Conservation (phyloP, 345 rosid species). For the Toxicodendron radicans region DNA sequence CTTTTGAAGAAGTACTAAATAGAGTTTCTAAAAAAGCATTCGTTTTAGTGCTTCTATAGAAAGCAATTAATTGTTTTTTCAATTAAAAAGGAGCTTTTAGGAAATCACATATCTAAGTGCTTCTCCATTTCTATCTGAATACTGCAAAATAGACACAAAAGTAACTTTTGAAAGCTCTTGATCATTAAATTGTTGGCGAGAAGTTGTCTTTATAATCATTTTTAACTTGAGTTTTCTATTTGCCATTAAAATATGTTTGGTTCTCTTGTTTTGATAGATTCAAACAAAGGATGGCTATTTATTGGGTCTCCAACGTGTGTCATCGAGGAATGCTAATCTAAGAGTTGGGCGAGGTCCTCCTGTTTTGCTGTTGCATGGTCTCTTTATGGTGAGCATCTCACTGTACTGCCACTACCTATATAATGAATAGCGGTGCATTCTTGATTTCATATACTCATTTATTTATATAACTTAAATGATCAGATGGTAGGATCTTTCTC, state of each 20-base stretch:
- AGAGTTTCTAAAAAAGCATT: neutral
- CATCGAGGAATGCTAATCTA: slow-evolving; percentile 39
- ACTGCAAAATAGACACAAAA: too few species aligned
- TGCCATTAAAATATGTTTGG: neutral
- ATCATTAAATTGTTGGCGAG: neutral
- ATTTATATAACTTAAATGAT: too few species aligned
- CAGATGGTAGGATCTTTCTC: too few species aligned
- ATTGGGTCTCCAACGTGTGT: slow-evolving; percentile 76
- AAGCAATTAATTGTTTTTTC: too few species aligned
- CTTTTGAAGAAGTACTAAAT: neutral
- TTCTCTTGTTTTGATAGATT: slow-evolving; percentile 35
- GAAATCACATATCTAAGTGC: neutral
- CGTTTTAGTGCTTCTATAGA: neutral
- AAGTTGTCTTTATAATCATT: neutral
- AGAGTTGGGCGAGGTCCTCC: slow-evolving; percentile 48
- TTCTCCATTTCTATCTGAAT: too few species aligned
- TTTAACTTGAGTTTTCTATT: neutral
- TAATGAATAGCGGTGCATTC: too few species aligned
- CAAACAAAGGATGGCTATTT: slow-evolving; percentile 82
- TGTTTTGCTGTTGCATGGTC: slow-evolving; percentile 85
- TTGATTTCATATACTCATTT: too few species aligned
- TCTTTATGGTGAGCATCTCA: slow-evolving; percentile 67
- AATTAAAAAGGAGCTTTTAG: too few species aligned
- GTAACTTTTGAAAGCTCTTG: neutral
- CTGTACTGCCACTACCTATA: neutral